These are phyloP conservation scores for Trifolium dubium DNA, from an alignment of 306 rosid genomes.

Conservation along the genomic window DNA sequence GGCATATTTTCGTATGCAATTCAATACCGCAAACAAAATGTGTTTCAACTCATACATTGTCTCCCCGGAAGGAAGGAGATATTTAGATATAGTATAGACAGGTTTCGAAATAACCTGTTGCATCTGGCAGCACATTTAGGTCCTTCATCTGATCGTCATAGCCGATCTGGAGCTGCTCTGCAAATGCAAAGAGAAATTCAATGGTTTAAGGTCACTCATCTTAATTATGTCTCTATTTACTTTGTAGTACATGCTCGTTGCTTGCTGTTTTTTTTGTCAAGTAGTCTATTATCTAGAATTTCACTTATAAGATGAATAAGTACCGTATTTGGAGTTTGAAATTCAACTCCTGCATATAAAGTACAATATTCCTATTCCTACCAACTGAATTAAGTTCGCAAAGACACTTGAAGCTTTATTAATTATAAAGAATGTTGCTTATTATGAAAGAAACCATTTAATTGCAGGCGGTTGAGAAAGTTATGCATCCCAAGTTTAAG, in stretches of 20 bases:
- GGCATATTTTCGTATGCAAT: conserved; percentile 37
- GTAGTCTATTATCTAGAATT: no score
- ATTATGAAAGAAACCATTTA: no score
- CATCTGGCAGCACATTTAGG: conserved; percentile 28
- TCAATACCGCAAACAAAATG: neutral
- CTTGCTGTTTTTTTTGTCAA: no score
- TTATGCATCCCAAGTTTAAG: conserved; percentile 9
- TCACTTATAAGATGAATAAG: no score
- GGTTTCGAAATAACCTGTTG: conserved; percentile 18
- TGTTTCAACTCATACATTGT: conserved; percentile 16
- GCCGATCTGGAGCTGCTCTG: neutral
- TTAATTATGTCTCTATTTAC: no score
- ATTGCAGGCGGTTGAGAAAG: conserved; percentile 31
- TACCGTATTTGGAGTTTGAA: no score
- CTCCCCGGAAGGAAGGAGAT: neutral
- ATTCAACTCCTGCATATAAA: no score
- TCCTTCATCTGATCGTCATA: conserved; percentile 14
- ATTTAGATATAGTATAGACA: neutral
- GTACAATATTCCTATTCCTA: no score
- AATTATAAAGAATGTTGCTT: no score
- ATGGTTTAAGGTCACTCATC: conserved; percentile 28
- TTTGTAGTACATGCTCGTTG: no score
- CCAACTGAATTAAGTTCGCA: no score
- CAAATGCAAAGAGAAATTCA: conserved; percentile 40
- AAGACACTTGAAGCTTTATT: no score